Evolutionary conservation across 2,329 filamentous ascomycete genomes (phyloP), one percentile per base, ranked within the genome.

Genomic region (Berkeleyomyces basicola): DNA sequence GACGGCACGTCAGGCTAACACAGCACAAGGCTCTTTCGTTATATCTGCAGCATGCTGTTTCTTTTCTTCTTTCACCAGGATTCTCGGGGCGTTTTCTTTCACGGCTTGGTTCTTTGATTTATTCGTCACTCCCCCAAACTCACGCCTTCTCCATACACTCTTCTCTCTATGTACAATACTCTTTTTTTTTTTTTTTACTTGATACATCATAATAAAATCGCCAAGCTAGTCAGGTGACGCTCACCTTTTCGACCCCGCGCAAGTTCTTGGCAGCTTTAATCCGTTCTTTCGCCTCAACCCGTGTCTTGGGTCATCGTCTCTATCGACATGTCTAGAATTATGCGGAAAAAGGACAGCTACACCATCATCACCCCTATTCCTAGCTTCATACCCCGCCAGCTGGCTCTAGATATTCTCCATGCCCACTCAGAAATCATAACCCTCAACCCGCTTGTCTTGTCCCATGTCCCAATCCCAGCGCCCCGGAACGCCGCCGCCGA

Each of bases 361-460:
- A 87, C 83, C 36, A 80, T 85, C 67, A 80, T 87, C 70, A 88
- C 85, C 63, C 83, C 84, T 55, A 86, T 88, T 59, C 85, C 85
- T 40, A 76, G 78, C 69, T 85, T 83, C 72, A 86, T 88, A 66
- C 85, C 85, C 16, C 83, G 85, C 65, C 83, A 87, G 71, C 78
- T 88, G 62, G 85, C 85, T 67, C 79, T 88, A 73, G 84, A 87
- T 70, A 85, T 88, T 70, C 80, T 88, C 63, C 85, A 87, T 71
- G 81, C 81, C 66, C 84, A 87, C 71, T 79, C 80, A 70, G 84
- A 88, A 70, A 81, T 87, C 71, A 87, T 87, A 74, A 83, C 81
- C 42, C 74, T 88, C 65, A 87, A 87, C 68, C 85, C 85, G 3
- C 80, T 88, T 59, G 84, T 88, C 37, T 78, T 85, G 64, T 75